Base-by-base conservation (phyloP, 768 basidiomycete genomes). In the Steccherinum ochraceum region DNA sequence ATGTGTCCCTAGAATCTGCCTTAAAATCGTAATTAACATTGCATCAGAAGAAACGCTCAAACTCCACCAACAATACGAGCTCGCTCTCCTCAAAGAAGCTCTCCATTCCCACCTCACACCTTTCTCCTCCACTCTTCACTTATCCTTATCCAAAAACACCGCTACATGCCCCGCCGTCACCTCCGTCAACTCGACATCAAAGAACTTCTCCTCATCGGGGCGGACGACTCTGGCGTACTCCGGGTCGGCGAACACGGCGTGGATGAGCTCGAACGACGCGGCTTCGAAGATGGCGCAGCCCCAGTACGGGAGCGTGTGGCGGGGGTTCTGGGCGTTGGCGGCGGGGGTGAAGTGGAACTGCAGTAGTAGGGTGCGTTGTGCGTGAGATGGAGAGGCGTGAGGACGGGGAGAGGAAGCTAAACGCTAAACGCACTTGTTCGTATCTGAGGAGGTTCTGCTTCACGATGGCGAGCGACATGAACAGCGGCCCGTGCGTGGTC, bases 381-480 rank as follows among this genome's bases (percentile, higher is more conserved):
- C 12, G 13, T n/a, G 35, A 39, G 35, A 11, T 11, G n/a, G 35
- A 11, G 25, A 35, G 26, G 20, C 1, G 25, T 12, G 40, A 12
- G 18, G n/a, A 27, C 20, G 45, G 4, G 21, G 5, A 12, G 2
- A 40, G 11, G 24, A n/a, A 46, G 12, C 3, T 27, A 42, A 1
- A 24, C n/a, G 16, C 27, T 27, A 13, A 2, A 30, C 56, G 41
- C 23, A 68, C 69, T 63, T 69, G 66, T 47, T 72, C 67, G 51
- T 68, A 69, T 40, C 67, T 68, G 23, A 67, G 58, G 27, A 65
- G 51, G 40, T 70, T 68, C 41, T 50, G 63, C 57, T 67, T 65
- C 24, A 63, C 67, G 13, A 69, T 59, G 12, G 62, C 61, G 40
- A 68, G 58, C 1, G 63, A 65, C 16, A 53, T 50, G 54, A 70